These are phyloP conservation scores for Eucalyptus curtisii DNA, from an alignment of 345 rosid species.

Conservation along the genomic window DNA sequence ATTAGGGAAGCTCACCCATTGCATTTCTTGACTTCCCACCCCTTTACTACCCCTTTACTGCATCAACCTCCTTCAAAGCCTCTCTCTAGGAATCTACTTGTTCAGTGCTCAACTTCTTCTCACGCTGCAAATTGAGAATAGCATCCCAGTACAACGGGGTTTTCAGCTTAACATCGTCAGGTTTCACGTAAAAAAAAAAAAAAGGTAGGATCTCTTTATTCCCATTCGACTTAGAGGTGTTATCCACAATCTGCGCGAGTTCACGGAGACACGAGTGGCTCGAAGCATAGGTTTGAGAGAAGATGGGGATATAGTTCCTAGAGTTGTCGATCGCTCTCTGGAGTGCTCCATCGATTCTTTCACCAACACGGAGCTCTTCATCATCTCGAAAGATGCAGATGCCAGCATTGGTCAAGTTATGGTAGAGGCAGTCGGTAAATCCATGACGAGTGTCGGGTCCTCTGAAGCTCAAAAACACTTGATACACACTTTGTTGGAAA, in stretches of 20 bases:
- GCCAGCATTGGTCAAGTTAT: neutral
- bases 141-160: accelerated
- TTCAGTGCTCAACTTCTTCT: no score
- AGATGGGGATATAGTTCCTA: neutral
- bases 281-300: neutral
- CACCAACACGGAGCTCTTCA: neutral
- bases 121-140: accelerated
- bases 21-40: no score
- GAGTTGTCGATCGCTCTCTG: neutral
- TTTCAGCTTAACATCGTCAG: no score
- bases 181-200: no score
- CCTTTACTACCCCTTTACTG: no score
- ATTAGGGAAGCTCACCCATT: no score
- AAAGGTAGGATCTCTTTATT: no score
- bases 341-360: neutral
- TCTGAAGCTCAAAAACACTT: neutral
- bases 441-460: neutral
- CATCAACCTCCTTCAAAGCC: no score
- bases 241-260: neutral
- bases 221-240: no score
- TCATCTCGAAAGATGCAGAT: neutral
- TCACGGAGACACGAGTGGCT: neutral
- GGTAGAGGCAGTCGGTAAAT: neutral
- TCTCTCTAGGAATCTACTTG: no score
- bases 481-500: neutral